Evolutionary conservation across 805 yeast genomes (phyloP), one percentile per base, ranked within the genome.

Genomic region (Saturnispora saitoi): DNA sequence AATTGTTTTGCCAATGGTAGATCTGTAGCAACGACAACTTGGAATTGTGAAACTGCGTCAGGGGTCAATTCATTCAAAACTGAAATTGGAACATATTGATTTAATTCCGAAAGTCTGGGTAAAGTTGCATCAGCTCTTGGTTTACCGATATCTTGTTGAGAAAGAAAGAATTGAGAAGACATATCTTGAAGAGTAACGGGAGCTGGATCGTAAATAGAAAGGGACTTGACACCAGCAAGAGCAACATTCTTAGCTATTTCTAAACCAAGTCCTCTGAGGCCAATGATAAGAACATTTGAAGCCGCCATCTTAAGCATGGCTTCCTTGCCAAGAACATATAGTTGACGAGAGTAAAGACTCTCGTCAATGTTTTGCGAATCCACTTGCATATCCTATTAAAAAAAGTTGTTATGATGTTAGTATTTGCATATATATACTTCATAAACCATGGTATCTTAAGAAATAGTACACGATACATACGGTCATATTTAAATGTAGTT

Each of bases 171-270:
- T 64, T 91, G 99, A 11, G 95, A 74, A 1, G 96, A 86, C 50
- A 93, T 73, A 65, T 93, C 98, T 46, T 68, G 73, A 41, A 88
- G 55, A 48, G 72, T 65, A 19, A 85, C 83, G 1, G 80, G 76
- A 17, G 70, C 71, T 11, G 95, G 95, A 62, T 93, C 99, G 64
- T 83, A 87, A 30, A 93, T 66, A 7, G 95, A 72, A 57, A 93
- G 70, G 8, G 95, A 83, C 70, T 93, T 93, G 58, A 93, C 99
- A 60, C 99, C 99, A 3, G 99, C 99, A 34, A 93, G 73, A 0
- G 96, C 95, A 48, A 93, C 88, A 67, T 93, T 93, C 69, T 93
- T 93, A 22, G 99, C 97, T 50, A 93, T 88, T 69, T 93, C 99
- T 39, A 87, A 77, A 60, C 99, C 99, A 43, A 93, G 71, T 43